Evolutionary conservation across 345 rosid genomes (phyloP), one percentile per base, ranked within the genome.

Genomic region (Arabis hirsuta): DNA sequence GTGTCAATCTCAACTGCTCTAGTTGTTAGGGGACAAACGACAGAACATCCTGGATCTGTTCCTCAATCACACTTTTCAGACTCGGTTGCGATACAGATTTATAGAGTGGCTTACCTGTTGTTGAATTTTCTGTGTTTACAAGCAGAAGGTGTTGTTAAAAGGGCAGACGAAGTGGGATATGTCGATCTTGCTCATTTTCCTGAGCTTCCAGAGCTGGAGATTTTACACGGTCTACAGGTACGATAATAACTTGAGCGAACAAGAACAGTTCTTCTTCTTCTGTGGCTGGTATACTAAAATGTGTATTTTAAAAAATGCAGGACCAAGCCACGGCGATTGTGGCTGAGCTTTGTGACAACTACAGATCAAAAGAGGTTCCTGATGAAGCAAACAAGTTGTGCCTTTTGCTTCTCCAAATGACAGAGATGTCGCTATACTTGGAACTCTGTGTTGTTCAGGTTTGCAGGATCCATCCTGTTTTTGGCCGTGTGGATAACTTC

Each of bases 191-290:
- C 93, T 72, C 85, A 82, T 78, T 84, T 91, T 79, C 96, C 97
- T 0, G 99, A 91, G 87, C 94, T 95, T 59, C 97, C 99, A 32
- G 88, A 91, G 93, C 97, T 92, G 5, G 93, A 91, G 77, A 91
- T 95, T 60, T 83, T 91, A 56, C 99, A 90, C 54, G 96, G 93
- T 36, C 65, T 91, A 68, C 96, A 94, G 97, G 97, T 94, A 78
- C 20, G 56, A 36, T n/a, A 12, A 32, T 32, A 53, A 11, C 10
- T 60, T 12, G 22, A 66, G 31, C 58, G 62, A 42, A 22, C 12
- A 42, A 43, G 68, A 61, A 36, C 13, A 38, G 48, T 44, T 45
- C 41, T 31, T 41, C 2, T 27, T 24, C 7, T 6, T 3, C 12
- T 53, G 36, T 3, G 39, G 2, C 3, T 47, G 42, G 42, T 44